Evolutionary conservation across 2,329 filamentous ascomycete species (phyloP).

Genomic region (Penicillium sp.): DNA sequence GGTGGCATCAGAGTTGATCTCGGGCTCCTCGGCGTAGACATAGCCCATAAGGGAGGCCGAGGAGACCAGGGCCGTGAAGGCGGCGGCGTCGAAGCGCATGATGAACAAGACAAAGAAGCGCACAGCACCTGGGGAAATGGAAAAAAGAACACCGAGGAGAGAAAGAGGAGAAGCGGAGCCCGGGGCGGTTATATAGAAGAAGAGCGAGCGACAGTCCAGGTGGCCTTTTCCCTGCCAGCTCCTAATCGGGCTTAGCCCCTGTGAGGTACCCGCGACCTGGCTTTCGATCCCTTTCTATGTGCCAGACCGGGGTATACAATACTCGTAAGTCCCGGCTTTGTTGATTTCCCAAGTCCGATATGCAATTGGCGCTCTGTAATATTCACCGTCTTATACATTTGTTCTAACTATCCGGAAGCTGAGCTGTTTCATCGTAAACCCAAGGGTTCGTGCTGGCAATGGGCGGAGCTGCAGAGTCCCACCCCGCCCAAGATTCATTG

Average conservation of each 20-base stretch:
- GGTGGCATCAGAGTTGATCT: conserved; percentile 54
- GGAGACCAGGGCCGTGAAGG: conserved; percentile 67
- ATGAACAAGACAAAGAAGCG: conserved; percentile 39
- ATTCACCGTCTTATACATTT: neutral
- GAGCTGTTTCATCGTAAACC: conserved; percentile 1
- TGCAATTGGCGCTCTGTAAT: neutral
- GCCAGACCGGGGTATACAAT: too few species aligned
- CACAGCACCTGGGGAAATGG: conserved; percentile 18
- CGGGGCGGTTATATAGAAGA: conserved; percentile 32
- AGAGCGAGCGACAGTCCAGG: conserved; percentile 37
- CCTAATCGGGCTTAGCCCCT: conserved; percentile 25
- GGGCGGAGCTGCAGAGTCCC: conserved; percentile 11
- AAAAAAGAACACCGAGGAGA: conserved; percentile 17
- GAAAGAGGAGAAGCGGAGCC: conserved; percentile 20
- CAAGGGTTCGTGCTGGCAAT: conserved; percentile 1
- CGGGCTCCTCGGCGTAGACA: conserved; percentile 67
- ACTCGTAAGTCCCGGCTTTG: neutral
- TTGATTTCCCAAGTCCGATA: neutral
- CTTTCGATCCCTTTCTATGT: conserved; percentile 14
- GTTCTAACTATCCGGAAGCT: neutral
- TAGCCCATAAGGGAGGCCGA: conserved; percentile 66
- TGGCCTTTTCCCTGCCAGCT: conserved; percentile 42
- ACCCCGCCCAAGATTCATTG: conserved; percentile 15
- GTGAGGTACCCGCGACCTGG: conserved; percentile 7
- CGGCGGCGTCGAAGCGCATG: conserved; percentile 83